Conservation (phyloP, 768 basidiomycete species). For the Boletus rubroflammeus region DNA sequence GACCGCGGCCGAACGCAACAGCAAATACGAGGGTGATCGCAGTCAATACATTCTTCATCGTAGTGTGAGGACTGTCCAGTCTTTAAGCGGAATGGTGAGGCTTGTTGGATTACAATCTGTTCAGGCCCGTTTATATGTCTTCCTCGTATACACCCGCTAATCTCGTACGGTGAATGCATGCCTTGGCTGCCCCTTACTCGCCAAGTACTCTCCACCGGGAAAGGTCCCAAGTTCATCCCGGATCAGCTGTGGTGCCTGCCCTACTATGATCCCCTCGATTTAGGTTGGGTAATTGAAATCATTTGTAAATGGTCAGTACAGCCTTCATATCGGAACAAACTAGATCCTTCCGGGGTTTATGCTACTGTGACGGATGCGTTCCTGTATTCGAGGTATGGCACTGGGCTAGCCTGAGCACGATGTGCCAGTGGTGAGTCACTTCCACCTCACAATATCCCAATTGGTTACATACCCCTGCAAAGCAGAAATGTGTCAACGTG, state of each 20-base stretch:
- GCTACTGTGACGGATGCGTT: conserved; percentile 18
- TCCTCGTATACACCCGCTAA: too few relatives aligned
- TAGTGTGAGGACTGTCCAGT: not conserved
- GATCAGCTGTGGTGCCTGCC: not conserved
- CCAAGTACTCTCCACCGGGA: not conserved
- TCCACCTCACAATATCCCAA: not conserved
- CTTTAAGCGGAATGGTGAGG: not conserved
- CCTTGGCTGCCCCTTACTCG: not conserved
- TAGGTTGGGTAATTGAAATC: not conserved
- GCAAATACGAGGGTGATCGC: not conserved
- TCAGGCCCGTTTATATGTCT: not conserved
- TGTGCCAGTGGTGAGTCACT: not conserved
- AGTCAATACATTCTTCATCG: not conserved
- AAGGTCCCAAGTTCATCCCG: not conserved
- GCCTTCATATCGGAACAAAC: not conserved
- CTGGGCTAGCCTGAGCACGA: conserved; percentile 10
- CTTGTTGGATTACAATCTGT: not conserved
- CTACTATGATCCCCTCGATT: not conserved
- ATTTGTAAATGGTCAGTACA: not conserved
- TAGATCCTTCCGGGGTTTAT: not conserved
- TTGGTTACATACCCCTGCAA: conserved; percentile 10
- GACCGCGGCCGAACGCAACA: not conserved
- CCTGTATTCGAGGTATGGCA: conserved; percentile 20
- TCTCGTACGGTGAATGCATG: not conserved
- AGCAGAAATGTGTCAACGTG: conserved; percentile 15